Evolutionary conservation across 129 eudicot genomes (phyloP).

Genomic region (Arctium minus): DNA sequence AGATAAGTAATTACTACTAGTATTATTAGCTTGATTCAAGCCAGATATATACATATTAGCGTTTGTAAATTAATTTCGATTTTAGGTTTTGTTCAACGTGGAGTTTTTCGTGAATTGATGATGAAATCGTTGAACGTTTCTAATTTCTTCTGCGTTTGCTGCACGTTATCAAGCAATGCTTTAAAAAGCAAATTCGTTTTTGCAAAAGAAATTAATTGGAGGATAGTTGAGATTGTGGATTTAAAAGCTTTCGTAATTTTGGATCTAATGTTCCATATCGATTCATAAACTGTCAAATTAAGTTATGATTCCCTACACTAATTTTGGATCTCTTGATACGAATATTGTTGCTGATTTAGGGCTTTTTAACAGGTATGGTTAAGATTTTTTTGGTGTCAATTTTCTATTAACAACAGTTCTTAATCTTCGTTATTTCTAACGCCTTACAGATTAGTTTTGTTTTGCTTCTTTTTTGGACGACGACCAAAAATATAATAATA

Average conservation of each 20-base stretch:
- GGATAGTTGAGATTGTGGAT: not conserved
- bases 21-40: not conserved
- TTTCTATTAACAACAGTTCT: not conserved
- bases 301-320: not conserved
- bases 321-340: not conserved
- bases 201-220: not conserved
- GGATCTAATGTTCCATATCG: not conserved
- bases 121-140: constrained; percentile 3
- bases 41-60: not conserved
- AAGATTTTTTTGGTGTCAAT: not conserved
- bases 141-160: not conserved
- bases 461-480: not conserved
- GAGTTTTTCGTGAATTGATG: constrained; percentile 1
- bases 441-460: not conserved
- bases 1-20: constrained; percentile 5
- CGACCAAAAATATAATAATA: not conserved
- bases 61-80: constrained; percentile 6
- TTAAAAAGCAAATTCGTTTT: not conserved
- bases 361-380: not conserved
- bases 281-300: not conserved
- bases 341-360: not conserved
- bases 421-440: not conserved
- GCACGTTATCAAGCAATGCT: not conserved
- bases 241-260: not conserved
- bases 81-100: not conserved